phyloP scores from a whole-genome alignment of 139 green algal species.

The Asterochloris sp. region DNA sequence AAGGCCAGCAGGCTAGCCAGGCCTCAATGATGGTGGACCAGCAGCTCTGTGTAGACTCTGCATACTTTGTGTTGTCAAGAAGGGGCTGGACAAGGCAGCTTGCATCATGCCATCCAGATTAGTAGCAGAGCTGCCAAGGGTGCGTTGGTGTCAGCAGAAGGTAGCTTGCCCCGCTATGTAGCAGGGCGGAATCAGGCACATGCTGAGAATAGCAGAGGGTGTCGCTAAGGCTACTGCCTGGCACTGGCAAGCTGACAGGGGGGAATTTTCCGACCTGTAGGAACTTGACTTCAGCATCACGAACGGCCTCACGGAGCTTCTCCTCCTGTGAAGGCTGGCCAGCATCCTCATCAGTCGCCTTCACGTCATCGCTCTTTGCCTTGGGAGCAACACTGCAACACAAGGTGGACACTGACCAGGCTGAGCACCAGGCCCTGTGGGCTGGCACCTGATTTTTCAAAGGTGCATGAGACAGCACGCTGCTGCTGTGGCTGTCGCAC shows the following conservation, averaged over 20 bases:
- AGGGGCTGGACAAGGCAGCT: too few relatives aligned
- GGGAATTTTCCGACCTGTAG: constrained; percentile 40
- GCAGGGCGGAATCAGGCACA: neutral
- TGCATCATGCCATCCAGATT: neutral
- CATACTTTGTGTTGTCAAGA: too few relatives aligned
- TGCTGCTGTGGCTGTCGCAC: neutral
- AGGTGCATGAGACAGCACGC: neutral
- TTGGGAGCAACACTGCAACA: constrained; percentile 6
- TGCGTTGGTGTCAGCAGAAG: neutral
- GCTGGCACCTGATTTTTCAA: neutral
- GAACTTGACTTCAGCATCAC: constrained; percentile 69
- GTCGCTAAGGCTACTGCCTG: too few relatives aligned
- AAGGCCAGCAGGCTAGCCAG: too few relatives aligned
- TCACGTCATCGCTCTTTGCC: neutral
- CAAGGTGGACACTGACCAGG: neutral
- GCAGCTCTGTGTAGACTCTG: too few relatives aligned
- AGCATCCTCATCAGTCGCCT: neutral
- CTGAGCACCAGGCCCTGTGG: neutral
- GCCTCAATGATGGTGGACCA: too few relatives aligned
- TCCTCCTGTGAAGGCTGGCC: neutral
- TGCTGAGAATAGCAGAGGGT: too few relatives aligned
- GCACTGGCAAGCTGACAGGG: neutral
- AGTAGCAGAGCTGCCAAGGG: neutral
- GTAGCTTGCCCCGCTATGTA: neutral
- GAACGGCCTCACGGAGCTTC: constrained; percentile 49